phyloP scores from a whole-genome alignment of 768 basidiomycete species.

The Pulveroboletus sp. region DNA sequence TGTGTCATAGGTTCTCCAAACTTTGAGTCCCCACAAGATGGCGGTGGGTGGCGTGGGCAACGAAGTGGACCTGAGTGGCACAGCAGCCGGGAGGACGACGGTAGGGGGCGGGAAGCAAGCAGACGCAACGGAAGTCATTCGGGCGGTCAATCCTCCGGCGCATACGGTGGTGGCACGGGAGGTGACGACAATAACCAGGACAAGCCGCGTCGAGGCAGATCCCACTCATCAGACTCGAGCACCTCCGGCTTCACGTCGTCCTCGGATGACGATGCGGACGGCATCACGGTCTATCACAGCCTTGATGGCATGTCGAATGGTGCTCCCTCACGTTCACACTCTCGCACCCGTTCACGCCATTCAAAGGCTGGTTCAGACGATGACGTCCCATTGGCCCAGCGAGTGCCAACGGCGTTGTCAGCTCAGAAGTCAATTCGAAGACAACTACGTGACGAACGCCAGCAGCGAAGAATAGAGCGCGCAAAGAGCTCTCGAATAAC shows the following conservation, averaged over 20 bases:
- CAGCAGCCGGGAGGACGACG: slow-evolving; percentile 9
- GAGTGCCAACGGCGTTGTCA: slow-evolving; percentile 75
- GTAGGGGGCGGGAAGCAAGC: slow-evolving; percentile 5
- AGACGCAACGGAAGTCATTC: slow-evolving; percentile 15
- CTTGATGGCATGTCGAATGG: slow-evolving; percentile 34
- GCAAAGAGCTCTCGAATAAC: slow-evolving; percentile 26
- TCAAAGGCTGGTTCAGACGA: slow-evolving; percentile 49
- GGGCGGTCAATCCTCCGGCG: slow-evolving; percentile 15
- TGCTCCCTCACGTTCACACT: slow-evolving; percentile 18
- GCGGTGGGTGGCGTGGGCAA: slow-evolving; percentile 20
- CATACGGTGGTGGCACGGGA: slow-evolving; percentile 32
- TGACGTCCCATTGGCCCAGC: slow-evolving; percentile 77
- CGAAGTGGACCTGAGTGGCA: slow-evolving; percentile 12
- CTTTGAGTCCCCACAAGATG: slow-evolving; percentile 11
- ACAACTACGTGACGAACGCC: slow-evolving; percentile 65
- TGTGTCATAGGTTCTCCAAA: neutral
- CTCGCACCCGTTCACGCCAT: slow-evolving; percentile 19
- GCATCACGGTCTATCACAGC: slow-evolving; percentile 40
- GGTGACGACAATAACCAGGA: slow-evolving; percentile 37
- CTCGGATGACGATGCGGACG: slow-evolving; percentile 44
- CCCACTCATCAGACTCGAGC: slow-evolving; percentile 33
- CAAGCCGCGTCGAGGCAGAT: slow-evolving; percentile 27
- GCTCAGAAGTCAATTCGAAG: slow-evolving; percentile 78
- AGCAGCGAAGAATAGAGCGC: slow-evolving; percentile 50
- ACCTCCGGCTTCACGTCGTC: slow-evolving; percentile 32